Conservation (phyloP, 345 rosid species). For the Gossypium sturtianum region DNA sequence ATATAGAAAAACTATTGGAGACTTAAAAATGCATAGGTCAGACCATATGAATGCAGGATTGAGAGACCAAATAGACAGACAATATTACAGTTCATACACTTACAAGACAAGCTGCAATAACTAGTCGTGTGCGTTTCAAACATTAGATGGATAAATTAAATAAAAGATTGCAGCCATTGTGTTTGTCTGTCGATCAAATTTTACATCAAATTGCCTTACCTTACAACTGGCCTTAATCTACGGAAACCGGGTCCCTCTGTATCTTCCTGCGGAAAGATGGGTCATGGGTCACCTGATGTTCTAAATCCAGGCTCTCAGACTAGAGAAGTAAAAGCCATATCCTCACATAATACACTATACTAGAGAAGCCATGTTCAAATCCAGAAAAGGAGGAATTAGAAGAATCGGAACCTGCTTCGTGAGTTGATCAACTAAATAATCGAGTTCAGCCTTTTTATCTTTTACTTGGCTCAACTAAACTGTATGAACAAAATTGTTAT, state of each 20-base stretch:
- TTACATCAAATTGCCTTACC: not conserved
- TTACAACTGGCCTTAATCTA: not conserved
- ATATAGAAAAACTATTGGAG: too few relatives aligned
- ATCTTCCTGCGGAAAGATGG: not conserved
- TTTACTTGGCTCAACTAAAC: conserved; percentile 1
- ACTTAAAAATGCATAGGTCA: not conserved
- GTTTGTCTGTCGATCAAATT: not conserved
- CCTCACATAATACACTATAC: not conserved
- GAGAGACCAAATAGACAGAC: not conserved
- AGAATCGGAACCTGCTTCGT: not conserved
- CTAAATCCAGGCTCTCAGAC: not conserved
- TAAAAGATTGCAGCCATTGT: not conserved
- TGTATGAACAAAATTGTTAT: not conserved
- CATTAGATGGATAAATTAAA: too few relatives aligned
- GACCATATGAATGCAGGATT: not conserved
- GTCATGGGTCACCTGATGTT: not conserved
- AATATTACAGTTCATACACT: not conserved
- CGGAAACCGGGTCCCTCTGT: not conserved
- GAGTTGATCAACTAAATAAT: not conserved
- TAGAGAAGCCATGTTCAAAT: not conserved
- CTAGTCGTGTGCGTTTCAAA: not conserved
- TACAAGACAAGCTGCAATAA: not conserved
- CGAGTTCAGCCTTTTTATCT: not conserved
- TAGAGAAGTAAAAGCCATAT: not conserved
- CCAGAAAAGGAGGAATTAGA: not conserved